Evolutionary conservation across 2,329 filamentous ascomycete species (phyloP).

Genomic region (Stachybotrys chartarum): DNA sequence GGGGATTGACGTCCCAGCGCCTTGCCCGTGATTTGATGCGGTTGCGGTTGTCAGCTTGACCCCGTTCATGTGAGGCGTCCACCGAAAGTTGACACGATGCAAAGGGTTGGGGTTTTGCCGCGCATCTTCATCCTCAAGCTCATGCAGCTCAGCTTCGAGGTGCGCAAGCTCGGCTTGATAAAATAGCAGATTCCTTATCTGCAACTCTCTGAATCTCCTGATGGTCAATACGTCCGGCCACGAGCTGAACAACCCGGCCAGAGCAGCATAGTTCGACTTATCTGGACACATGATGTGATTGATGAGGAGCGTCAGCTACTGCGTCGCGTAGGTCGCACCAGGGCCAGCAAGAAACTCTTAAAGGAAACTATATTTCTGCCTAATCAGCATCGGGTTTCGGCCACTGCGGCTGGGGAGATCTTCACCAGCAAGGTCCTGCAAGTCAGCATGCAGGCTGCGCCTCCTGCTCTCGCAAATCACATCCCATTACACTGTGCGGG

Average conservation of each 20-base stretch:
- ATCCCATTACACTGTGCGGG: no score
- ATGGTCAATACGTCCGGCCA: background rate
- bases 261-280: background rate
- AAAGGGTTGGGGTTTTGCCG: background rate
- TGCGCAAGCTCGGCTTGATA: background rate
- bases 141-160: background rate
- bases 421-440: background rate
- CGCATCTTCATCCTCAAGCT: background rate
- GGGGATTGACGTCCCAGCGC: background rate
- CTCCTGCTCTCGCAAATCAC: background rate
- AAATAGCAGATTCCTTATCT: background rate
- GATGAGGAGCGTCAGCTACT: no score
- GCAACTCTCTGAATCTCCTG: background rate
- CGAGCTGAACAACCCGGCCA: background rate
- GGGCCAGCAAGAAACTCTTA: no score
- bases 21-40: background rate
- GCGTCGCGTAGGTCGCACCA: no score
- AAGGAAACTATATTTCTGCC: background rate
- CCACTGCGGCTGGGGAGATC: background rate
- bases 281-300: background rate
- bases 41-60: background rate
- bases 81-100: background rate
- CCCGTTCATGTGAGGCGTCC: background rate
- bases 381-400: background rate
- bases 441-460: background rate